phyloP scores from a whole-genome alignment of 768 basidiomycete genomes.

The Tulasnella sp. region DNA sequence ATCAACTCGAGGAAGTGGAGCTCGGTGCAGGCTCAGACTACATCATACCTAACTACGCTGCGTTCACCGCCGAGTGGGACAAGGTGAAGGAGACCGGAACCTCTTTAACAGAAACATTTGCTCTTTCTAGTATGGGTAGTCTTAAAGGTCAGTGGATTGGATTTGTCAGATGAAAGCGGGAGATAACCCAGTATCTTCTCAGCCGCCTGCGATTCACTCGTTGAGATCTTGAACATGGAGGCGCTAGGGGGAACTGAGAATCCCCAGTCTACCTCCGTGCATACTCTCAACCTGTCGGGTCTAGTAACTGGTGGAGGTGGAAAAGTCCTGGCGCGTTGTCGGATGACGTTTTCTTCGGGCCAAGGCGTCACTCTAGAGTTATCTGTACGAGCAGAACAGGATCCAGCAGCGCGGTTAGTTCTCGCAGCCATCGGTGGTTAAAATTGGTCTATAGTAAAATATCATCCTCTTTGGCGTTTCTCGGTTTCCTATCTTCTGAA shows the following conservation, averaged over 20 bases:
- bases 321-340: constrained; percentile 89
- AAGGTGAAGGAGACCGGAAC: constrained; percentile 70
- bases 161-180: constrained; percentile 21
- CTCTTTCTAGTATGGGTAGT: constrained; percentile 85
- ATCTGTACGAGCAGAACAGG: constrained; percentile 84
- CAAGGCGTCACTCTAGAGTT: constrained; percentile 92
- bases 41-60: constrained; percentile 89
- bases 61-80: constrained; percentile 95
- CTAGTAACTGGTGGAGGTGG: constrained; percentile 87
- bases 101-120: constrained; percentile 82
- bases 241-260: constrained; percentile 85
- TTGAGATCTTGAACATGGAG: constrained; percentile 97
- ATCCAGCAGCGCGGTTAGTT: constrained; percentile 79
- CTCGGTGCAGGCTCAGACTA: constrained; percentile 90
- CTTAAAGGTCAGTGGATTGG: constrained; percentile 69
- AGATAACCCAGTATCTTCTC: constrained; percentile 28
- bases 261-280: constrained; percentile 78
- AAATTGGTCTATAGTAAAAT: background rate
- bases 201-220: constrained; percentile 95
- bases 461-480: background rate
- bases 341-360: constrained; percentile 91
- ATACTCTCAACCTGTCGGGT: constrained; percentile 91
- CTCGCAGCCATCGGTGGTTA: constrained; percentile 71
- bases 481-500: background rate
- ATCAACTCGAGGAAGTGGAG: constrained; percentile 94